Conservation (phyloP, 1,139 yeast species). For the Lodderomyces orthopsilosis region DNA sequence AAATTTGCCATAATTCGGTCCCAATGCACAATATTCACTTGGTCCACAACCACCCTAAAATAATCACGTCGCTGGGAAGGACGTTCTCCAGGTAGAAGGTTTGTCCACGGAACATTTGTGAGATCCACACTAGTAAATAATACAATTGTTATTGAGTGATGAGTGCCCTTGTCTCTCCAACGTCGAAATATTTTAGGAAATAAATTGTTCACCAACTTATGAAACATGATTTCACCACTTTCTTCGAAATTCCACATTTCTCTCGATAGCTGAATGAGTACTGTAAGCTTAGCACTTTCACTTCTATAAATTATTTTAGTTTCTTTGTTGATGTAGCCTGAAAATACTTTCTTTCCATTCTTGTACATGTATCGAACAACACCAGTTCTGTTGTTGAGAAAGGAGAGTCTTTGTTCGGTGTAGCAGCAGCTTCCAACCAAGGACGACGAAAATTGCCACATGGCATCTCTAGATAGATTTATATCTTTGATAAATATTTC, state of each 20-base stretch:
- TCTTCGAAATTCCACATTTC: conserved; percentile 99
- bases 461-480: conserved; percentile 82
- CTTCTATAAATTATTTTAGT: conserved; percentile 86
- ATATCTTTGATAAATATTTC: conserved; percentile 82
- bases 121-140: conserved; percentile 79
- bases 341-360: conserved; percentile 63
- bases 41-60: conserved; percentile 93
- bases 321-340: conserved; percentile 64
- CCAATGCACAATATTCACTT: conserved; percentile 86
- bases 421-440: conserved; percentile 66
- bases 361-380: conserved; percentile 66
- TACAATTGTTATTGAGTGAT: conserved; percentile 88
- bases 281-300: conserved; percentile 81
- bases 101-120: conserved; percentile 54
- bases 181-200: conserved; percentile 85
- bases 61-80: conserved; percentile 71
- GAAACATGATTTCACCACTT: conserved; percentile 90
- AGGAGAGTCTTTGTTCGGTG: conserved; percentile 61
- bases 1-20: conserved; percentile 85
- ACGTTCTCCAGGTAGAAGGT: conserved; percentile 68
- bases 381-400: conserved; percentile 58
- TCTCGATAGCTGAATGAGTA: conserved; percentile 81
- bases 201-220: conserved; percentile 84
- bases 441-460: conserved; percentile 79
- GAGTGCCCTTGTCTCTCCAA: conserved; percentile 85